These are phyloP conservation scores for Pseudogymnoascus sp. DNA, from an alignment of 2,329 filamentous ascomycete genomes.

Conservation along the genomic window DNA sequence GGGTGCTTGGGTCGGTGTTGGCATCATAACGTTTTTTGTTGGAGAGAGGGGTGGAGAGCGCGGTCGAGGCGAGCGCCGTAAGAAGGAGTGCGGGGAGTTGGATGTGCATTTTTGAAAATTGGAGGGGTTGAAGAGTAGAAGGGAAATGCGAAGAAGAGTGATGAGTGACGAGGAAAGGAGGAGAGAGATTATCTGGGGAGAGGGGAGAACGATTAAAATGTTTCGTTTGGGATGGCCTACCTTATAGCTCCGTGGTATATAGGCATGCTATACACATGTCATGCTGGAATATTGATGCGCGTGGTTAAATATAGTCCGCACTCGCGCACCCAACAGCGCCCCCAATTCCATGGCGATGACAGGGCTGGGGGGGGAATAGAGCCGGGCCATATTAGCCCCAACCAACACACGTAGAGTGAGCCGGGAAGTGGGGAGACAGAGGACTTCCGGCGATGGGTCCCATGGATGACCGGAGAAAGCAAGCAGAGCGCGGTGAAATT, in stretches of 20 bases:
- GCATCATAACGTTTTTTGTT: neutral
- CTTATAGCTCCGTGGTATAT: neutral
- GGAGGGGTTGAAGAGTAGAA: neutral
- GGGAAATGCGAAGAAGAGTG: neutral
- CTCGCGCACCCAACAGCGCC: neutral
- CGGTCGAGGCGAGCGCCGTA: neutral
- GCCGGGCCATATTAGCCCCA: neutral
- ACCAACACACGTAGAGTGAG: neutral
- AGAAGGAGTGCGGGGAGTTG: neutral
- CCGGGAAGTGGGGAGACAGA: neutral
- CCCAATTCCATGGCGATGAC: neutral
- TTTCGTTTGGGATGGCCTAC: neutral
- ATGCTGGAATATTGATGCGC: neutral
- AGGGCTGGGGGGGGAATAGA: neutral
- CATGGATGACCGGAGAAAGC: neutral
- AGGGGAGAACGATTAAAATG: neutral
- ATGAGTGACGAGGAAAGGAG: neutral
- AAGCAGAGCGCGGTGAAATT: neutral
- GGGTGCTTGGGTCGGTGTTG: neutral
- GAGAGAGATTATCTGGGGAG: neutral
- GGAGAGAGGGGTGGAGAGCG: neutral
- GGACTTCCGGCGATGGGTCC: neutral
- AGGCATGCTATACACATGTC: neutral
- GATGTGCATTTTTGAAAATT: neutral
- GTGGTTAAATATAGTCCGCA: conserved; percentile 1